phyloP scores from a whole-genome alignment of 2,329 filamentous ascomycete genomes.

The Ceratocystis papillata region DNA sequence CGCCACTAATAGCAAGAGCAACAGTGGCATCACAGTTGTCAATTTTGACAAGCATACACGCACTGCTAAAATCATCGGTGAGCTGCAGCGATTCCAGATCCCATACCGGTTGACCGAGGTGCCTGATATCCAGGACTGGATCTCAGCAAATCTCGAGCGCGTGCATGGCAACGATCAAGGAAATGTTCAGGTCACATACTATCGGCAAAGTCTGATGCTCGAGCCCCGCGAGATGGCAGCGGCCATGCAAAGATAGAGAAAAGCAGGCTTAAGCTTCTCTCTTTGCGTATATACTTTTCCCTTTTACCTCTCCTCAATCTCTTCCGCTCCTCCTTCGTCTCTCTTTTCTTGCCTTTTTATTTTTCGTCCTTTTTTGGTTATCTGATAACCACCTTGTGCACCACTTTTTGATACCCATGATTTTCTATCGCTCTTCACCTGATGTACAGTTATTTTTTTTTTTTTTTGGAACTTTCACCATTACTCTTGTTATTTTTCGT shows the following conservation, averaged over 20 bases:
- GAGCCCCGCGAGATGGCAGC: conserved; percentile 56
- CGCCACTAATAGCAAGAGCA: conserved; percentile 32
- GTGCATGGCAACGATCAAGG: conserved; percentile 52
- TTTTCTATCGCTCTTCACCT: conserved; percentile 25
- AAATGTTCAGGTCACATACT: conserved; percentile 53
- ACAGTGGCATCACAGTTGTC: conserved; percentile 65
- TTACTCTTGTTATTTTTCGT: conserved; percentile 13
- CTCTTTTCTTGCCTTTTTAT: conserved; percentile 13
- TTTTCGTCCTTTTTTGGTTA: conserved; percentile 12
- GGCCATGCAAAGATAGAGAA: conserved; percentile 31
- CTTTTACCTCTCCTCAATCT: background rate
- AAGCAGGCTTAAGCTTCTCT: background rate
- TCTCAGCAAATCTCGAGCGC: conserved; percentile 66
- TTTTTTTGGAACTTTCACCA: background rate
- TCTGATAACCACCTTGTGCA: conserved; percentile 17
- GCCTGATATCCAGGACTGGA: conserved; percentile 85
- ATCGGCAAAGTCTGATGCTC: conserved; percentile 72
- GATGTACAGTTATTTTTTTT: conserved; percentile 22
- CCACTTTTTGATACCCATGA: conserved; percentile 27
- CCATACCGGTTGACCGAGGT: conserved; percentile 76
- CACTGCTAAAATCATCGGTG: conserved; percentile 89
- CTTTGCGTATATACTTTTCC: background rate
- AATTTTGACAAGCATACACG: conserved; percentile 97
- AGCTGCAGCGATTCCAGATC: conserved; percentile 91
- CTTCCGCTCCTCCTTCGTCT: background rate